A percentile compares a stretch with the other conserved stretches of the same genome.
Evolutionary conservation across 179 eudicot genomes (phyloP).

Genomic region (Pouteria campechiana): DNA sequence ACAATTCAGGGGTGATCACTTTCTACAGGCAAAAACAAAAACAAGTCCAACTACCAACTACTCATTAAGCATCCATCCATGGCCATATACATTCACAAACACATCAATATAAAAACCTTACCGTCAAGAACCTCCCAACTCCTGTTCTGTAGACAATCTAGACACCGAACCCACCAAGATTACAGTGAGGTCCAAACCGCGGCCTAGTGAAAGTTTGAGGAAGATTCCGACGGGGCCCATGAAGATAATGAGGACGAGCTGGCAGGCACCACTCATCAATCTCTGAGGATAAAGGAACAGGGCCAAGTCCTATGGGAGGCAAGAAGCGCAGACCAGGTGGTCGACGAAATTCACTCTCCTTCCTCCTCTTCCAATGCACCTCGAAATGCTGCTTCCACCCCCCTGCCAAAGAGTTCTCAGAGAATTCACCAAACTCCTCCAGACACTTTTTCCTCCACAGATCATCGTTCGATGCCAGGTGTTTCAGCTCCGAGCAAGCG

Average conservation of each 20-base stretch:
- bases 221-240: not conserved
- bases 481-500: slow-evolving; percentile 49
- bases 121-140: too few species aligned
- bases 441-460: slow-evolving; percentile 61
- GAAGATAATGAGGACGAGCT: not conserved
- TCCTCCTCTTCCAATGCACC: slow-evolving; percentile 39
- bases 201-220: slow-evolving; percentile 2
- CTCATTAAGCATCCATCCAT: too few species aligned
- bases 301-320: not conserved
- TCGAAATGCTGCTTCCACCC: slow-evolving; percentile 58
- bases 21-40: too few species aligned
- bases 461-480: slow-evolving; percentile 44
- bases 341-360: slow-evolving; percentile 34
- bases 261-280: too few species aligned
- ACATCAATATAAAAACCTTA: too few species aligned
- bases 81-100: not conserved
- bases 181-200: slow-evolving; percentile 10
- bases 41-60: too few species aligned
- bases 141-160: slow-evolving; percentile 6
- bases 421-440: slow-evolving; percentile 53
- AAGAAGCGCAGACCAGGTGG: slow-evolving; percentile 18
- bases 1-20: too few species aligned
- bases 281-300: too few species aligned
- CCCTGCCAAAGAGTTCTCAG: slow-evolving; percentile 12
- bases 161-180: slow-evolving; percentile 19